phyloP scores from a whole-genome alignment of 1,284 basidiomycete genomes.

The Cryptococcus sp. region DNA sequence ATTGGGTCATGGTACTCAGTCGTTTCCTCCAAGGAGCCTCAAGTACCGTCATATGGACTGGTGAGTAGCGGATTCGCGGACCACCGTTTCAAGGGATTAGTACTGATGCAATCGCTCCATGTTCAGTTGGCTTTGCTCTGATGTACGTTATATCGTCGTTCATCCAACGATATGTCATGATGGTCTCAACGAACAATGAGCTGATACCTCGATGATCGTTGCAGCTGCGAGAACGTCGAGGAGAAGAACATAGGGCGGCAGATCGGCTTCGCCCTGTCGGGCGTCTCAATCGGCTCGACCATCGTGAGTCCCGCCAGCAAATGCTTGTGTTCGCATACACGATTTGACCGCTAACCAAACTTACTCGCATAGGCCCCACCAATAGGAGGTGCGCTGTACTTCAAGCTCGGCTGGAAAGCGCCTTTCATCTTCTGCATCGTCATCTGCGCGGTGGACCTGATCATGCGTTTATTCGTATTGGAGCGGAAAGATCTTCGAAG shows the following conservation, averaged over 20 bases:
- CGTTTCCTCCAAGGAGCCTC: slow-evolving; percentile 71
- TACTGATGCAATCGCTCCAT: slow-evolving; percentile 22
- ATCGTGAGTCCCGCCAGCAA: slow-evolving; percentile 44
- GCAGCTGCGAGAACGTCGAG: slow-evolving; percentile 68
- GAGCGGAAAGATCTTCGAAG: slow-evolving; percentile 53
- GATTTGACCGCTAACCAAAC: slow-evolving; percentile 41
- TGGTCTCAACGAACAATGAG: too few relatives aligned
- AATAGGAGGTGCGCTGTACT: slow-evolving; percentile 68
- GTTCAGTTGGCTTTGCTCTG: slow-evolving; percentile 24
- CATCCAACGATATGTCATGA: not conserved
- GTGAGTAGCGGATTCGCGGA: slow-evolving; percentile 59
- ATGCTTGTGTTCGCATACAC: slow-evolving; percentile 23
- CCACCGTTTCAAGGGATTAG: not conserved
- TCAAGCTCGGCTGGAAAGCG: slow-evolving; percentile 67
- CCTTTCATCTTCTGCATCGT: slow-evolving; percentile 73
- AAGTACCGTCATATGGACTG: slow-evolving; percentile 73
- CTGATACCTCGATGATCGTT: not conserved
- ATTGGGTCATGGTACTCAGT: slow-evolving; percentile 70
- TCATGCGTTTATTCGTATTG: slow-evolving; percentile 58
- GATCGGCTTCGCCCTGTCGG: slow-evolving; percentile 71
- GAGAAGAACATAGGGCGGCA: slow-evolving; percentile 65
- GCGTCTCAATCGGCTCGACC: slow-evolving; percentile 62
- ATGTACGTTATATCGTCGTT: slow-evolving; percentile 14
- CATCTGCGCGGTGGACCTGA: slow-evolving; percentile 63
- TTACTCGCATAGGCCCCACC: slow-evolving; percentile 57